Base-by-base conservation (phyloP, 2,329 filamentous ascomycete genomes). In the Cytospora leucostoma region DNA sequence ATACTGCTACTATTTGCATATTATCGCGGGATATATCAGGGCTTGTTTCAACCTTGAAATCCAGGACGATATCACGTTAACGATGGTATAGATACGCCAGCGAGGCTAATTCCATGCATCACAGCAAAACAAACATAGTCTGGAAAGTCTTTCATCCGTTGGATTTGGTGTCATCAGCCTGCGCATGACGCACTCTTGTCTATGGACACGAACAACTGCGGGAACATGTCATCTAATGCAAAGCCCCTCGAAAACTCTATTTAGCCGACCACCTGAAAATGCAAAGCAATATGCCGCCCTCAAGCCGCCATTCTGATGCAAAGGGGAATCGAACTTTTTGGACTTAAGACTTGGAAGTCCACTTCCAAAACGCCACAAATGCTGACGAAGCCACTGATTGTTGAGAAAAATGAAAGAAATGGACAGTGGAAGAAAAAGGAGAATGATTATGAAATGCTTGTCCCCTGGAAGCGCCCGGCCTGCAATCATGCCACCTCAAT, bases 231-330 rank as follows among this genome's bases (percentile, higher is more conserved):
- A 61, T 73, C 72, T 73, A 72, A 73, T 73, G 71, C 70, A 70
- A 69, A 69, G 61, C 67, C 68, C 56, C 40, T 56, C 21, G 53
- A 66, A 57, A 71, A 70, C 65, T 75, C 74, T 76, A 76, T 74
- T 72, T 71, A 67, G 68, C 71, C 65, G 64, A 67, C 69, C 70
- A 65, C 69, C 71, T 68, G 70, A 66, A 74, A 71, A 74, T 75
- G 73, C 71, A 73, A 68, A 73, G 69, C 69, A 74, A 74, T 72
- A 67, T 68, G 69, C 72, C 72, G 66, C 73, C 73, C 64, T 71
- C 64, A 66, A 66, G 70, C 69, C 71, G 67, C 72, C 73, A 72
- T 68, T 74, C 74, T 75, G 72, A 74, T 74, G 72, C 72, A 75
- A 70, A 71, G 71, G 72, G 70, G 64, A 71, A 71, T 72, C 68